Evolutionary conservation across 257 asterid species (phyloP).

Genomic region (Nicotiana otophora): DNA sequence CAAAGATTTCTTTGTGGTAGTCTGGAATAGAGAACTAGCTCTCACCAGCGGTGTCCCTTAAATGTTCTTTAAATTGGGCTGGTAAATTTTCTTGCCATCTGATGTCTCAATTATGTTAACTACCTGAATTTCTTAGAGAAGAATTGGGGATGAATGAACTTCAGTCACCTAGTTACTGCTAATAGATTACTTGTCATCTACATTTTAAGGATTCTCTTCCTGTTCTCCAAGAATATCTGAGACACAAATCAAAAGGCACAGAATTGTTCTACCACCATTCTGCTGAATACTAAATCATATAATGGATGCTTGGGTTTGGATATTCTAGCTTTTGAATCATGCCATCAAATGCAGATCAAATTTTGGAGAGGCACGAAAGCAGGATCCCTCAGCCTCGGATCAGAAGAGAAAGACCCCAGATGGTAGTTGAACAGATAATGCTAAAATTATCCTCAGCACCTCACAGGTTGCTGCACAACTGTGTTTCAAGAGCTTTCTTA

Average conservation of each 20-base stretch:
- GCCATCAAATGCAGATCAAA: conserved; percentile 42
- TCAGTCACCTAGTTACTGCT: background rate
- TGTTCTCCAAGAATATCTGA: background rate
- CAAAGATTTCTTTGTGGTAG: background rate
- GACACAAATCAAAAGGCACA: background rate
- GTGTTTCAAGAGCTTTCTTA: background rate
- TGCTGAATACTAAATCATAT: background rate
- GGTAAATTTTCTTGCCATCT: background rate
- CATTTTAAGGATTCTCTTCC: background rate
- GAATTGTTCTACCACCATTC: background rate
- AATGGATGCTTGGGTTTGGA: background rate
- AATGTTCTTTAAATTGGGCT: background rate
- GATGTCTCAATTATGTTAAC: background rate
- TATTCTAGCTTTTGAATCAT: background rate
- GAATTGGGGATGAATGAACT: background rate
- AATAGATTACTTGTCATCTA: background rate
- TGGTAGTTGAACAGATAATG: conserved; percentile 13
- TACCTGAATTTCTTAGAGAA: background rate
- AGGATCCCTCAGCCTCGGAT: conserved; percentile 39
- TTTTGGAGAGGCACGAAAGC: conserved; percentile 57
- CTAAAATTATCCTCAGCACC: background rate
- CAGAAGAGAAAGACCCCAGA: conserved; percentile 35
- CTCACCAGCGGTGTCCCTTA: background rate
- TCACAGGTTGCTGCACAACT: background rate
- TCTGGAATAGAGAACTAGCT: background rate